A percentile compares a stretch with the other conserved stretches of the same genome.
phyloP scores from a whole-genome alignment of 192 early-diverging fungal genomes.

The Coemansia sp. region DNA sequence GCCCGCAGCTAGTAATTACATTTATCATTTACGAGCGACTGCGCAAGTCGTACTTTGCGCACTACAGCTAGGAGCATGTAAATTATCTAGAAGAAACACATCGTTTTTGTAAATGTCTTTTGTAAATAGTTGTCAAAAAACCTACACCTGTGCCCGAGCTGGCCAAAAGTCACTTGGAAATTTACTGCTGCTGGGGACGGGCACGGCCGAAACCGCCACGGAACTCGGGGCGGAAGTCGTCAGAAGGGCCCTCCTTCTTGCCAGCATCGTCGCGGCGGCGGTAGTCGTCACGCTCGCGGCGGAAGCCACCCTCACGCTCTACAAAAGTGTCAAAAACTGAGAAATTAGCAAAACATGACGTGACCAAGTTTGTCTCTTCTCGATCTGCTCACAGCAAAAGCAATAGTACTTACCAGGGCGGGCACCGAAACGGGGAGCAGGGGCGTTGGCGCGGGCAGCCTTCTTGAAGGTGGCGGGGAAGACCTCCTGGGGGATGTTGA shows the following conservation, averaged over 20 bases:
- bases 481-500: conserved; percentile 96
- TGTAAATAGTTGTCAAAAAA: conserved; percentile 6
- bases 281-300: conserved; percentile 83
- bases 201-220: conserved; percentile 90
- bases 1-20: conserved; percentile 81
- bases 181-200: conserved; percentile 42
- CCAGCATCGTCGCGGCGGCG: conserved; percentile 71
- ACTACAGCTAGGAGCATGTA: conserved; percentile 5
- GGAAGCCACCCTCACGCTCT: conserved; percentile 69
- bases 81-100: neutral
- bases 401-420: conserved; percentile 60
- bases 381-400: conserved; percentile 19
- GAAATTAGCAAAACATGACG: neutral
- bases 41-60: conserved; percentile 44
- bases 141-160: conserved; percentile 4
- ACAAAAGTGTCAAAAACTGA: conserved; percentile 21
- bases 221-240: conserved; percentile 97
- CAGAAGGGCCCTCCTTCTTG: conserved; percentile 91
- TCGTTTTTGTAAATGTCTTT: conserved; percentile 2
- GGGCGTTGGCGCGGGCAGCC: conserved; percentile 66
- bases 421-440: conserved; percentile 59
- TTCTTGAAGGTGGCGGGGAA: conserved; percentile 98
- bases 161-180: neutral
- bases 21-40: conserved; percentile 80
- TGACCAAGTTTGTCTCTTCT: conserved; percentile 10